Evolutionary conservation across 176 grass and related monocot species (phyloP).

Genomic region (Avena eriantha): DNA sequence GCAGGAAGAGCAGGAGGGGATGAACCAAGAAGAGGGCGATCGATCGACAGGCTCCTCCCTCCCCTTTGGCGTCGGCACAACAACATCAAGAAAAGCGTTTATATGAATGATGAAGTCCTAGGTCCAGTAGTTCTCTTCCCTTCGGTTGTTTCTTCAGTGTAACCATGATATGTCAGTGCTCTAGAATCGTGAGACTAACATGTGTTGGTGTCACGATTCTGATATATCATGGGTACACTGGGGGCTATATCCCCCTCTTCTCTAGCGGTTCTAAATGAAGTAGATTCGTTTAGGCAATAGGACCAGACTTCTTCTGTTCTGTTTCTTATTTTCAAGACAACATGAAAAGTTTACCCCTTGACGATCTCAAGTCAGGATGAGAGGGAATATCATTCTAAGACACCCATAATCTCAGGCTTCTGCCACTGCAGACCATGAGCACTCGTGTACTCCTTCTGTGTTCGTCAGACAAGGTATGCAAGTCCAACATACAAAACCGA

Average conservation of each 20-base stretch:
- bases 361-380: slow-evolving; percentile 29
- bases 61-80: slow-evolving; percentile 3
- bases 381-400: slow-evolving; percentile 5
- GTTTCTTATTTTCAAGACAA: not conserved
- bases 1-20: slow-evolving; percentile 64
- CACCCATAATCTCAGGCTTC: not conserved
- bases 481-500: slow-evolving; percentile 30
- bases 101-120: slow-evolving; percentile 53
- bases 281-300: slow-evolving; percentile 48
- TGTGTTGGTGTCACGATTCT: slow-evolving; percentile 38
- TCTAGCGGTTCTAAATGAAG: slow-evolving; percentile 38
- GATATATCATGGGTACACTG: slow-evolving; percentile 79
- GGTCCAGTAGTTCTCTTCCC: slow-evolving; percentile 50
- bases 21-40: slow-evolving; percentile 33
- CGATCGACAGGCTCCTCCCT: not conserved
- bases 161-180: slow-evolving; percentile 71
- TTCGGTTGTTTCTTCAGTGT: slow-evolving; percentile 61
- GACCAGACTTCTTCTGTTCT: slow-evolving; percentile 46
- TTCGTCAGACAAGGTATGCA: slow-evolving; percentile 13
- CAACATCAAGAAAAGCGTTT: slow-evolving; percentile 37
- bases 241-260: slow-evolving; percentile 46
- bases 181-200: slow-evolving; percentile 38
- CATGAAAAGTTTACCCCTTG: slow-evolving; percentile 39
- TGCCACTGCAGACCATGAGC: not conserved
- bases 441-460: not conserved